Evolutionary conservation across 805 yeast species (phyloP).

Genomic region (Kazachstania africana): DNA sequence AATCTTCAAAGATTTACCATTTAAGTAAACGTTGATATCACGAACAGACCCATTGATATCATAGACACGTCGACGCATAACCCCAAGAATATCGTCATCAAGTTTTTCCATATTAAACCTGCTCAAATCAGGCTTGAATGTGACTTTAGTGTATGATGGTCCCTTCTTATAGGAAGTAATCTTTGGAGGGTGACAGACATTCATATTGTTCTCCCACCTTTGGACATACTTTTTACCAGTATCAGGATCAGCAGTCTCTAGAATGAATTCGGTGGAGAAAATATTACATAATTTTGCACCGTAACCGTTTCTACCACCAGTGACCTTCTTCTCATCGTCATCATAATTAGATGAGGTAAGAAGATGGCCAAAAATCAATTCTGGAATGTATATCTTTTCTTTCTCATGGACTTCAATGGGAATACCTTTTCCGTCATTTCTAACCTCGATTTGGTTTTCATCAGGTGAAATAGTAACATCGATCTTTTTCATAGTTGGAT

Average conservation of each 20-base stretch:
- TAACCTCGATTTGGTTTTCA: slow-evolving; percentile 61
- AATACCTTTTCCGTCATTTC: slow-evolving; percentile 91
- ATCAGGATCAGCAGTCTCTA: slow-evolving; percentile 78
- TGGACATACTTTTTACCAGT: slow-evolving; percentile 59
- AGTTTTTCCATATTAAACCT: slow-evolving; percentile 77
- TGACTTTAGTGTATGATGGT: slow-evolving; percentile 73
- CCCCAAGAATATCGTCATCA: slow-evolving; percentile 74
- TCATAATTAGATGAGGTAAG: slow-evolving; percentile 93
- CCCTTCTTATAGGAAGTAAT: slow-evolving; percentile 42
- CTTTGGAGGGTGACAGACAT: slow-evolving; percentile 59
- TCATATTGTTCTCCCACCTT: slow-evolving; percentile 83
- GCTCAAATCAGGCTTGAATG: slow-evolving; percentile 77
- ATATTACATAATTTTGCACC: slow-evolving; percentile 97
- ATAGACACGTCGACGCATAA: slow-evolving; percentile 84
- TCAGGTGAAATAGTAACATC: slow-evolving; percentile 76
- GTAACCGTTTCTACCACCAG: slow-evolving; percentile 97
- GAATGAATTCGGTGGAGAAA: slow-evolving; percentile 73
- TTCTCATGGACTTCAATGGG: slow-evolving; percentile 89
- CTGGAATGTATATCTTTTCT: slow-evolving; percentile 90
- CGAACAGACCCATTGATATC: slow-evolving; percentile 91
- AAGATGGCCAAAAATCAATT: slow-evolving; percentile 88
- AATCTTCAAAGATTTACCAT: slow-evolving; percentile 60
- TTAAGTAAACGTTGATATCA: slow-evolving; percentile 66
- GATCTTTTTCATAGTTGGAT: slow-evolving; percentile 76
- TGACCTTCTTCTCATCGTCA: slow-evolving; percentile 88